Percentiles rank a stretch among this genome's conserved stretches.
Conservation (phyloP, 805 yeast species). For the Pichia californica region DNA sequence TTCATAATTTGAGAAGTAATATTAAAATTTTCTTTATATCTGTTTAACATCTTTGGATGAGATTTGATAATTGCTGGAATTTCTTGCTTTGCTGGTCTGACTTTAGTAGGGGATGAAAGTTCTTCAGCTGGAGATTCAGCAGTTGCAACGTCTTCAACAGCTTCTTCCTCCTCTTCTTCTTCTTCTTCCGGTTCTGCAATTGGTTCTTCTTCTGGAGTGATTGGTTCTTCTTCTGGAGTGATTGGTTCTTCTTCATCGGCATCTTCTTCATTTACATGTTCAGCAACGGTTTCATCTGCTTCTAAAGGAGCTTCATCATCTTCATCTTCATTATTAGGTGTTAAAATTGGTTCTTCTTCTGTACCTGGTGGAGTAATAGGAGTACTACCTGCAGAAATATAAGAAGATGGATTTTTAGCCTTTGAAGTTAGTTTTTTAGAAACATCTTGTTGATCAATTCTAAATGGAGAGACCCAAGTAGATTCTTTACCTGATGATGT, state of each 20-base stretch:
- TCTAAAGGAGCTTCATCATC: constrained; percentile 1
- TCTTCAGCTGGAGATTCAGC: constrained; percentile 10
- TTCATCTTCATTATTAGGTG: background rate
- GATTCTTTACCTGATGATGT: constrained; percentile 1
- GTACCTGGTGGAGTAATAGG: constrained; percentile 4
- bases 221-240: constrained; percentile 3
- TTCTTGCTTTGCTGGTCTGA: constrained; percentile 15
- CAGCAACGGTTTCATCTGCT: background rate
- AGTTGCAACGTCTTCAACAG: constrained; percentile 10
- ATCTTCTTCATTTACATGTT: background rate
- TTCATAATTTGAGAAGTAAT: constrained; percentile 42
- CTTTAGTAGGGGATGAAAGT: background rate
- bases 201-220: constrained; percentile 1
- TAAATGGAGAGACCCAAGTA: constrained; percentile 27
- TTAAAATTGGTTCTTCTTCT: background rate
- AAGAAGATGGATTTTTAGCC: background rate
- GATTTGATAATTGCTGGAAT: constrained; percentile 33
- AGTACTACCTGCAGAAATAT: constrained; percentile 6
- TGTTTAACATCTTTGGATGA: constrained; percentile 38
- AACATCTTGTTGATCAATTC: constrained; percentile 8
- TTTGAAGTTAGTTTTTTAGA: background rate
- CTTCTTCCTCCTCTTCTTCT: constrained; percentile 13
- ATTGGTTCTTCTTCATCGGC: background rate
- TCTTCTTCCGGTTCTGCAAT: constrained; percentile 10
- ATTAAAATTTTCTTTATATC: constrained; percentile 43